phyloP scores from a whole-genome alignment of 345 rosid genomes.

The Acer saccharum region DNA sequence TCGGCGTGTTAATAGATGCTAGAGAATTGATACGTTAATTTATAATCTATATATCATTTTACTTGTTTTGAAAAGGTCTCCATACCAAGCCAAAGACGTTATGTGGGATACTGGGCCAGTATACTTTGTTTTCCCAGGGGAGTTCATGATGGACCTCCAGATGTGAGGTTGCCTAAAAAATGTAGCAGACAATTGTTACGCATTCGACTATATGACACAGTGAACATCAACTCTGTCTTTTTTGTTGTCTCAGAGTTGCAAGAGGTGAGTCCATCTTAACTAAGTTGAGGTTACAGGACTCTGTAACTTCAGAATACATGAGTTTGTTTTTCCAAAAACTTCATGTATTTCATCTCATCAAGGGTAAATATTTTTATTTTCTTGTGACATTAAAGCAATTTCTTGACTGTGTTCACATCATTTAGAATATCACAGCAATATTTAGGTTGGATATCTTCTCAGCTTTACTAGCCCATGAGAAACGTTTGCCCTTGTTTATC shows the following conservation, averaged over 20 bases:
- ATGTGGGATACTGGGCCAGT: slow-evolving; percentile 76
- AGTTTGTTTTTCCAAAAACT: not conserved
- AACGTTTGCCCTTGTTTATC: not conserved
- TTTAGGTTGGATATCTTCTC: slow-evolving; percentile 3
- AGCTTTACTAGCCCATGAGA: not conserved
- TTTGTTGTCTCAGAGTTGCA: slow-evolving; percentile 87
- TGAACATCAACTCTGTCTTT: slow-evolving; percentile 63
- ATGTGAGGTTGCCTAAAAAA: slow-evolving; percentile 57
- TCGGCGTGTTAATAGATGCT: not conserved
- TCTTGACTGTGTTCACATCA: not conserved
- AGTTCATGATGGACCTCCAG: slow-evolving; percentile 45
- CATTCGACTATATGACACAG: slow-evolving; percentile 79
- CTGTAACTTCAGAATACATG: not conserved
- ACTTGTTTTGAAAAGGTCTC: slow-evolving; percentile 60
- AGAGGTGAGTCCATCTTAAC: slow-evolving; percentile 47
- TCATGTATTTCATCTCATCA: not conserved
- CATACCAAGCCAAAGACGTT: slow-evolving; percentile 94
- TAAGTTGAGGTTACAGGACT: not conserved
- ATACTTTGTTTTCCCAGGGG: slow-evolving; percentile 47
- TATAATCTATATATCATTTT: too few species aligned
- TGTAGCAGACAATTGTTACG: slow-evolving; percentile 71
- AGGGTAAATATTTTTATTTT: not conserved
- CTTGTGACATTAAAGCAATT: not conserved
- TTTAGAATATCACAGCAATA: not conserved
- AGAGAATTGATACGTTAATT: not conserved